Percentiles rank a stretch among this genome's conserved stretches.
Conservation (phyloP, 176 grass and related monocot genomes). For the Phoenix dactylifera region DNA sequence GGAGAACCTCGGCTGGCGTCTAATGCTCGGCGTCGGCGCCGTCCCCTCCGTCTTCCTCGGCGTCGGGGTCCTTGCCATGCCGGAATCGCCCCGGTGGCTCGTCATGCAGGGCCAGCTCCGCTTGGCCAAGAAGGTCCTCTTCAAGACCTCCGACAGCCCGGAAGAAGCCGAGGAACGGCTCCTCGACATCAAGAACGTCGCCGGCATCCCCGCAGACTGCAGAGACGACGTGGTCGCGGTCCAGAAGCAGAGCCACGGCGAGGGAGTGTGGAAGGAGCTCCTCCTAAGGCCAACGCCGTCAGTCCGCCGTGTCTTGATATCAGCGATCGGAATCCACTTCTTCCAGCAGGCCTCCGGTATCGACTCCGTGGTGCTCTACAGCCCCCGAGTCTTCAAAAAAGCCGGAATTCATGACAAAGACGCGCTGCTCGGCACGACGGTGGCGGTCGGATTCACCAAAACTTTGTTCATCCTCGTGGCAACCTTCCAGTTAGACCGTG, state of each 20-base stretch:
- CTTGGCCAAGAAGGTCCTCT: constrained; percentile 38
- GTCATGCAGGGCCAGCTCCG: constrained; percentile 58
- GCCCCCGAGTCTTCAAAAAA: no score
- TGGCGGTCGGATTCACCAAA: no score
- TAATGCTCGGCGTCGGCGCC: constrained; percentile 12
- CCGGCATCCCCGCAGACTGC: constrained; percentile 1
- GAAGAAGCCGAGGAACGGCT: constrained; percentile 38
- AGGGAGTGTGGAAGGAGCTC: constrained; percentile 21
- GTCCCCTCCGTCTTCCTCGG: background rate
- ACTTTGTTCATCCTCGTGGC: no score
- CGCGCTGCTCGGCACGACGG: no score
- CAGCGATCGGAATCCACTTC: no score
- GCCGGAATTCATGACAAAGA: no score
- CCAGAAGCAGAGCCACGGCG: constrained; percentile 4
- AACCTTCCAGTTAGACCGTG: no score
- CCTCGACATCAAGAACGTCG: constrained; percentile 46
- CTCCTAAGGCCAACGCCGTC: constrained; percentile 16
- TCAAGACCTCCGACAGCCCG: constrained; percentile 43
- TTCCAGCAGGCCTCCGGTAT: no score
- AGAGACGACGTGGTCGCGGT: constrained; percentile 5
- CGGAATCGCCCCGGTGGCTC: constrained; percentile 78
- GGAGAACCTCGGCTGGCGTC: background rate
- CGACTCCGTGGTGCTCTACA: no score
- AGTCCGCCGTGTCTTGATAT: constrained; percentile 38
- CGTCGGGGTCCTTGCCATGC: background rate